These are phyloP conservation scores for Phragmites australis DNA, from an alignment of 176 grass and related monocot genomes.

Conservation along the genomic window DNA sequence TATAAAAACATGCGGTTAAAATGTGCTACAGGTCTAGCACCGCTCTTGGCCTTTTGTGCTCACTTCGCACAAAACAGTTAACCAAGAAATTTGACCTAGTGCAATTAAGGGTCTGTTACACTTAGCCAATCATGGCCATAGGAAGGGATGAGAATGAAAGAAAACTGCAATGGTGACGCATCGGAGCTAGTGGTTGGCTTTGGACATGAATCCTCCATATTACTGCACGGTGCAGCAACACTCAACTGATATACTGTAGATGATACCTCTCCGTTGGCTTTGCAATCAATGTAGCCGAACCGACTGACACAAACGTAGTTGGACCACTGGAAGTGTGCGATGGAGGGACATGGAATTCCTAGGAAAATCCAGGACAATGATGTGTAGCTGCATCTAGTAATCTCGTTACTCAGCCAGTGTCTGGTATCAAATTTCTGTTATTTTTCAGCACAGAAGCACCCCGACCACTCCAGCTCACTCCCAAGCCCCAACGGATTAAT, in stretches of 20 bases:
- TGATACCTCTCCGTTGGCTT: no score
- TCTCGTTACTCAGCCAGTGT: rapidly evolving
- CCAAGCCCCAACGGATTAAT: neutral
- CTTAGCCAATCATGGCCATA: neutral
- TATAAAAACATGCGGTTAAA: neutral
- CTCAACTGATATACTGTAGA: no score
- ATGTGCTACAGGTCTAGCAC: neutral
- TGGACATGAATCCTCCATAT: no score
- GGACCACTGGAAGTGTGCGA: neutral
- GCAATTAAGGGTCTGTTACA: neutral
- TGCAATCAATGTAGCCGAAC: neutral
- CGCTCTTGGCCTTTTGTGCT: neutral
- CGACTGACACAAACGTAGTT: neutral
- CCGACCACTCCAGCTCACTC: neutral
- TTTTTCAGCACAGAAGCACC: neutral
- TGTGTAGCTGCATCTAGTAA: neutral
- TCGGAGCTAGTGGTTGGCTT: no score
- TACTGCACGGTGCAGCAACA: no score
- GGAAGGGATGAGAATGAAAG: no score
- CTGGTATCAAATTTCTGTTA: neutral
- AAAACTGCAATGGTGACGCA: no score
- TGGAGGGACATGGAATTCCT: neutral
- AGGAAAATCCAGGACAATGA: neutral
- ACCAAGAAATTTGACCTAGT: no score
- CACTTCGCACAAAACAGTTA: neutral